These are phyloP conservation scores for Ascochyta koolunga DNA, from an alignment of 2,329 filamentous ascomycete species.

Conservation along the genomic window DNA sequence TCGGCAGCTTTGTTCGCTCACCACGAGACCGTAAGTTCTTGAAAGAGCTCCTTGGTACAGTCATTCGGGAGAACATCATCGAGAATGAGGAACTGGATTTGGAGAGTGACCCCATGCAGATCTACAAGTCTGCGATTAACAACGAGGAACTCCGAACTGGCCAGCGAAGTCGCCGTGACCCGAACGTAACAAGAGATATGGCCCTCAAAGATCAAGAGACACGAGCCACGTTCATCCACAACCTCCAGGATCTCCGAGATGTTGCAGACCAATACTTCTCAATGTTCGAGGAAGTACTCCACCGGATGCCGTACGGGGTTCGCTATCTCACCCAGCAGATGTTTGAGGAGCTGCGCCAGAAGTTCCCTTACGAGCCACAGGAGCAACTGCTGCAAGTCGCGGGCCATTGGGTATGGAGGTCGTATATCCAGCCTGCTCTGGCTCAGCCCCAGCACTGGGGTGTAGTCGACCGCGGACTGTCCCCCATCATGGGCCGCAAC, in stretches of 20 bases:
- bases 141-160: constrained; percentile 96
- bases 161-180: constrained; percentile 76
- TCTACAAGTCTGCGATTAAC: constrained; percentile 93
- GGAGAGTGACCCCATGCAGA: constrained; percentile 96
- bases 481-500: constrained; percentile 91
- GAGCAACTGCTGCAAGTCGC: constrained; percentile 81
- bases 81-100: constrained; percentile 90
- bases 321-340: constrained; percentile 87
- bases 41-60: constrained; percentile 79
- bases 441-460: constrained; percentile 91
- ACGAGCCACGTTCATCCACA: constrained; percentile 88
- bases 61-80: constrained; percentile 90
- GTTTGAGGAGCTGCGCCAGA: constrained; percentile 76
- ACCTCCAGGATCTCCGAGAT: constrained; percentile 90
- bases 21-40: constrained; percentile 92
- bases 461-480: constrained; percentile 86
- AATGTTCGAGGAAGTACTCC: constrained; percentile 79
- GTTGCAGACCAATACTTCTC: constrained; percentile 91
- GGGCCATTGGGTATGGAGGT: constrained; percentile 91
- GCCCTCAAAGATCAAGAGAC: constrained; percentile 97
- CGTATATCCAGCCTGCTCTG: constrained; percentile 88
- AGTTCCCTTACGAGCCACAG: constrained; percentile 80
- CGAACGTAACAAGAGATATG: constrained; percentile 86
- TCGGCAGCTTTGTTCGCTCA: constrained; percentile 86
- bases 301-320: constrained; percentile 90